A percentile compares a stretch with the other conserved stretches of the same genome.
phyloP scores from a whole-genome alignment of 495 filamentous ascomycete species.

The Podospora pseudoanserina region DNA sequence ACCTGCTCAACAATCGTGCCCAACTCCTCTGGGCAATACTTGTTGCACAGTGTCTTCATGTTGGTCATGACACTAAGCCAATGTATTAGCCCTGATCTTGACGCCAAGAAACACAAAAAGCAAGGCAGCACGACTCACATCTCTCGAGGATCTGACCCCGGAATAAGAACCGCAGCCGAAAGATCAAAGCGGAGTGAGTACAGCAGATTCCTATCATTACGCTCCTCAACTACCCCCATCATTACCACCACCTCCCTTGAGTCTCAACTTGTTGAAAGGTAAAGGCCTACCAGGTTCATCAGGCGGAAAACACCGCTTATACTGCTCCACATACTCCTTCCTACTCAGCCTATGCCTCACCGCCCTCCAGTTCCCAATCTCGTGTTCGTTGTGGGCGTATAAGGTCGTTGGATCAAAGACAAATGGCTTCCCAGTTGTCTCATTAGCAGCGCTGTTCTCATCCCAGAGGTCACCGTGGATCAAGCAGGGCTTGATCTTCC shows the following conservation, averaged over 20 bases:
- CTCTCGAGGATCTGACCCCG: background rate
- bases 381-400: constrained; percentile 52
- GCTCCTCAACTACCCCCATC: background rate
- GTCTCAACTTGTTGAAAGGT: background rate
- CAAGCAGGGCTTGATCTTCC: constrained; percentile 39
- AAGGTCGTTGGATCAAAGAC: constrained; percentile 48
- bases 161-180: background rate
- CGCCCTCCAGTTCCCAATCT: constrained; percentile 36
- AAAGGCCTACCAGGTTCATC: constrained; percentile 23
- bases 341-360: constrained; percentile 11
- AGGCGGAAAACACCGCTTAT: constrained; percentile 14
- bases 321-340: constrained; percentile 10
- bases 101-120: background rate
- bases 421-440: constrained; percentile 29
- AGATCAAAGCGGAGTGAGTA: background rate
- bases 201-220: background rate
- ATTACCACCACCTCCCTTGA: too few relatives aligned
- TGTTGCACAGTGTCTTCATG: background rate
- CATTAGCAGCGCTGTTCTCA: constrained; percentile 36
- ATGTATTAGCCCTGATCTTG: background rate
- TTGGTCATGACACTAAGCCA: background rate
- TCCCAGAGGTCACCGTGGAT: constrained; percentile 49
- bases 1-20: background rate
- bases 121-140: background rate
- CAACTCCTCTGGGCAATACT: background rate